Evolutionary conservation across 73 alveolate genomes (phyloP).

Genomic region (Paramecium sexaurelia): DNA sequence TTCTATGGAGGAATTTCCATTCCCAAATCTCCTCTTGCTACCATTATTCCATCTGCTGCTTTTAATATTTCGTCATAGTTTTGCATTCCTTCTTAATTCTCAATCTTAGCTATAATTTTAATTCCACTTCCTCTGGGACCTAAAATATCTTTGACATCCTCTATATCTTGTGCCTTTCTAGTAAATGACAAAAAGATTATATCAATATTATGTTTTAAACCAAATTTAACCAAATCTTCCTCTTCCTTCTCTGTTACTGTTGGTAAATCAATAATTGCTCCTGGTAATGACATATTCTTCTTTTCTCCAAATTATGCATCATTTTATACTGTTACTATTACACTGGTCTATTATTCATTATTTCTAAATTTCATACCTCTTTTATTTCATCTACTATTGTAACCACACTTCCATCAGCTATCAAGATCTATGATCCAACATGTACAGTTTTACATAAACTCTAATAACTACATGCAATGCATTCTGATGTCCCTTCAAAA

Average conservation of each 20-base stretch:
- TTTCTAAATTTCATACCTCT: conserved; percentile 69
- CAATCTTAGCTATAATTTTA: conserved; percentile 93
- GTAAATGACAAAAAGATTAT: conserved; percentile 91
- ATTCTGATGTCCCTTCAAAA: conserved; percentile 82
- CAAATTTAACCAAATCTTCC: conserved; percentile 96
- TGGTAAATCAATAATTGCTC: conserved; percentile 93
- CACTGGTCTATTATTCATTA: conserved; percentile 52
- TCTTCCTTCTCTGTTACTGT: conserved; percentile 97
- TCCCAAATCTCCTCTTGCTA: conserved; percentile 99
- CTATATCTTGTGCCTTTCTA: conserved; percentile 92
- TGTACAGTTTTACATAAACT: conserved; percentile 82
- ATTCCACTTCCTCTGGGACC: conserved; percentile 92
- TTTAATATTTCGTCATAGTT: conserved; percentile 96
- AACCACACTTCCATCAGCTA: conserved; percentile 90
- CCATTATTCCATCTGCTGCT: conserved; percentile 99
- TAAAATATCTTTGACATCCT: conserved; percentile 86
- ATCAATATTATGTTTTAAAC: conserved; percentile 95
- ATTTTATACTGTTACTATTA: conserved; percentile 78
- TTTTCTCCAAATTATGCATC: conserved; percentile 86
- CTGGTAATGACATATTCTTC: conserved; percentile 95
- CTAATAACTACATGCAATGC: conserved; percentile 86
- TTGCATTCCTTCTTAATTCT: conserved; percentile 97
- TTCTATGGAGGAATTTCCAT: conserved; percentile 98
- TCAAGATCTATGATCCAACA: conserved; percentile 81
- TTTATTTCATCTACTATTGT: conserved; percentile 77